Conservation (phyloP, 129 eudicot genomes). For the Helianthus tuberosus region DNA sequence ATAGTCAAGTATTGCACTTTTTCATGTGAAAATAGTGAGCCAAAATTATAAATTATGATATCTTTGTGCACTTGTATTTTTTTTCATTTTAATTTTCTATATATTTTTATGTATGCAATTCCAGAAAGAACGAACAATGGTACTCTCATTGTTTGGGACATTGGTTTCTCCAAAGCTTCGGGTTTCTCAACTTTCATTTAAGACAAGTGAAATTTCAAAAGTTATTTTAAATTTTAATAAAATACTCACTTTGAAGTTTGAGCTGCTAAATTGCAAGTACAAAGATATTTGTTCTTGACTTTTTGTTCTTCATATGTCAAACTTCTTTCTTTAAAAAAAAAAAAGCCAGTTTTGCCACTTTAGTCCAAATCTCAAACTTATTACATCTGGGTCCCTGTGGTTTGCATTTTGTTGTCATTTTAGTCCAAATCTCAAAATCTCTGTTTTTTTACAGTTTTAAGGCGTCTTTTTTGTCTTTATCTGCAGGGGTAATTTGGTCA, state of each 20-base stretch:
- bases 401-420: too few relatives aligned
- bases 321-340: too few relatives aligned
- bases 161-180: constrained; percentile 94
- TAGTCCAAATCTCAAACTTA: too few relatives aligned
- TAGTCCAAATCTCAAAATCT: too few relatives aligned
- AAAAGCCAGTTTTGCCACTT: too few relatives aligned
- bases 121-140: constrained; percentile 62
- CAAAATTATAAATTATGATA: constrained; percentile 3
- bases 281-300: background rate
- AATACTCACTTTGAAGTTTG: too few relatives aligned
- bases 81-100: background rate
- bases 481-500: too few relatives aligned
- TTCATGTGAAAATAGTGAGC: background rate
- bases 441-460: too few relatives aligned
- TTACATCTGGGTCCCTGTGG: too few relatives aligned
- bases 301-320: background rate
- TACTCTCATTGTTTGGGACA: constrained; percentile 80
- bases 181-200: constrained; percentile 78
- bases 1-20: background rate
- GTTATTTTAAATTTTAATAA: too few relatives aligned
- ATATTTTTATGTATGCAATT: constrained; percentile 35
- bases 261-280: too few relatives aligned
- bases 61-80: background rate
- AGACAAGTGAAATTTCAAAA: constrained; percentile 57
- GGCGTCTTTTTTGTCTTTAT: too few relatives aligned